Conservation (phyloP, 352 stramenopile genomes). For the Phytophthora pistaciae region DNA sequence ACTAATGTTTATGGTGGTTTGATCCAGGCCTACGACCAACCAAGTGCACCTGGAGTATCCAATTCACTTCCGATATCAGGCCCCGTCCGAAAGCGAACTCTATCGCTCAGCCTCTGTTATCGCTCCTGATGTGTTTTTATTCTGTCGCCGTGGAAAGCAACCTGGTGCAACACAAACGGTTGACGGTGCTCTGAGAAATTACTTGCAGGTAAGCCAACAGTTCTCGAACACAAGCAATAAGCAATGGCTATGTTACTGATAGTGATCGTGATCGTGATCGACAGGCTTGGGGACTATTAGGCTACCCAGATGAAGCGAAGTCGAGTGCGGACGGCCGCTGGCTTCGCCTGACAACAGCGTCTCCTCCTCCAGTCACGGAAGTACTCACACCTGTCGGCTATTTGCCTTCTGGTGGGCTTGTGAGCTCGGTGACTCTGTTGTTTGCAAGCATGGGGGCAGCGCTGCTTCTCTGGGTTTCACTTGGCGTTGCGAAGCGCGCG, state of each 20-base stretch:
- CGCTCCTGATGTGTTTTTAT: slow-evolving; percentile 56
- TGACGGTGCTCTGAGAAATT: slow-evolving; percentile 11
- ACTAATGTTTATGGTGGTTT: neutral
- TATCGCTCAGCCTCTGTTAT: slow-evolving; percentile 54
- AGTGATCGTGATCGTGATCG: slow-evolving; percentile 6
- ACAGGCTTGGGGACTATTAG: slow-evolving; percentile 28
- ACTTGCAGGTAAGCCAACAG: slow-evolving; percentile 31
- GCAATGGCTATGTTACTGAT: slow-evolving; percentile 8
- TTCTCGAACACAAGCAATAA: neutral
- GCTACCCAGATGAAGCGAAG: neutral
- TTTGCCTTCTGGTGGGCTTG: slow-evolving; percentile 44
- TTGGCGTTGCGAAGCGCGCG: slow-evolving; percentile 17
- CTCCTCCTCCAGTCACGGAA: slow-evolving; percentile 28
- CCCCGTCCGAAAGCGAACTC: slow-evolving; percentile 44
- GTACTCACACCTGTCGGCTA: slow-evolving; percentile 55
- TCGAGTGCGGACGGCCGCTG: slow-evolving; percentile 23
- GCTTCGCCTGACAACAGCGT: slow-evolving; percentile 31
- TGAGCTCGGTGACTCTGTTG: slow-evolving; percentile 57
- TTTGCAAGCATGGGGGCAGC: slow-evolving; percentile 46
- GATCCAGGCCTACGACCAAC: slow-evolving; percentile 20
- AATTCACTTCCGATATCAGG: slow-evolving; percentile 75
- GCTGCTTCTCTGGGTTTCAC: slow-evolving; percentile 49
- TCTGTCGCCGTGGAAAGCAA: slow-evolving; percentile 23
- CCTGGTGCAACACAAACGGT: neutral
- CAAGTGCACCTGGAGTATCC: slow-evolving; percentile 49